Base-by-base conservation (phyloP, 169 alveolate genomes). In the Plasmodium reichenowi region DNA sequence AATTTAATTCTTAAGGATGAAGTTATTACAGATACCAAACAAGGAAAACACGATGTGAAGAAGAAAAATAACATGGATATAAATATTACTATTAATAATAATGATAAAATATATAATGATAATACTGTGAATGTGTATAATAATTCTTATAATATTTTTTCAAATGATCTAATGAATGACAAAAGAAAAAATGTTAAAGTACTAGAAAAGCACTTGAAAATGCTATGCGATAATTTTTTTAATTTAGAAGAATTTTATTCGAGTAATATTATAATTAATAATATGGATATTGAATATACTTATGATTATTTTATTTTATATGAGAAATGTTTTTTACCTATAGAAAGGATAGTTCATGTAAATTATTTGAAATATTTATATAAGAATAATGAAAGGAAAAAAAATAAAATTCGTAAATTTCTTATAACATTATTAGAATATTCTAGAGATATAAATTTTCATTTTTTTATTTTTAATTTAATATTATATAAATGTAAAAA, bases 401-500 rank as follows among this genome's bases (percentile, higher is more conserved):
- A 86, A 86, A 67, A 86, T 13, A 86, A 86, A 62, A 71, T 86
- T 47, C 59, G 64, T 71, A 72, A 52, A 9, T 86, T 86, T 13
- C 15, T 86, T 13, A 86, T 48, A 22, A 86, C 87, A 12, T 20
- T 86, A 6, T 12, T 86, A 24, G 87, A 72, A 48, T 62, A 59
- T 48, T 86, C 76, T 1, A 72, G 22, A 15, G 92, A 86, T 58
- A 26, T 86, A 0, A 86, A 86, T 26, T 86, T 86, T 17, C 92
- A 86, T 52, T 86, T 86, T 17, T 86, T 86, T 22, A 22, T 86
- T 10, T 86, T 86, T 72, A 59, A 86, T 66, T 67, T 86, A 50
- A 71, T 86, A 60, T 54, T 86, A 43, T 86, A 86, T 56, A 86
- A 86, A 86, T 86, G 92, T 54, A 64, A 50, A n/a, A 86, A 86